phyloP scores from a whole-genome alignment of 371 early-diverging fungal genomes.

The Mortierella sp. region DNA sequence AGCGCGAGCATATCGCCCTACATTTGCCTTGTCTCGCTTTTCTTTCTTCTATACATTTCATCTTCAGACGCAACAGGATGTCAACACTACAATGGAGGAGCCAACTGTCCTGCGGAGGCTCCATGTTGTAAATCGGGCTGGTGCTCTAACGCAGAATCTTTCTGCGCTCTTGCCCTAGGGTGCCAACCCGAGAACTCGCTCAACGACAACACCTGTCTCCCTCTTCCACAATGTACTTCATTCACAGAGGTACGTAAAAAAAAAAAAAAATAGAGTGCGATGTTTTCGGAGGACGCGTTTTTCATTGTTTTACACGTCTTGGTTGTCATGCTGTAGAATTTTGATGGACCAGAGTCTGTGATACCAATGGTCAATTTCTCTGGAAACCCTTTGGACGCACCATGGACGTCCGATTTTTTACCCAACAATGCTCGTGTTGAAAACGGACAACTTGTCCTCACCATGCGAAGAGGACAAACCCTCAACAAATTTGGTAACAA shows the following conservation, averaged over 20 bases:
- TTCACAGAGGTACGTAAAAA: slow-evolving; percentile 43
- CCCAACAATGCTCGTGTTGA: slow-evolving; percentile 62
- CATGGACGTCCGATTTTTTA: slow-evolving; percentile 65
- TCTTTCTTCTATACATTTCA: neutral
- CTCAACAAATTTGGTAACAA: slow-evolving; percentile 53
- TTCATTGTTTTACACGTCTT: neutral
- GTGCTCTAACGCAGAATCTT: slow-evolving; percentile 51
- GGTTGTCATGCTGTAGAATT: slow-evolving; percentile 18
- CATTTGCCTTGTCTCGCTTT: too few species aligned
- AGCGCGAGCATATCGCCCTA: neutral
- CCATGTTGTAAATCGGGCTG: slow-evolving; percentile 48
- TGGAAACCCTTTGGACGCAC: slow-evolving; percentile 61
- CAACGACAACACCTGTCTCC: slow-evolving; percentile 60
- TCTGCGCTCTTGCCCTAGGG: slow-evolving; percentile 51
- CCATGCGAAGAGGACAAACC: slow-evolving; percentile 50
- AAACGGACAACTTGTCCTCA: slow-evolving; percentile 59
- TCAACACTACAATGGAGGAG: slow-evolving; percentile 34
- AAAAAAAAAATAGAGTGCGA: neutral
- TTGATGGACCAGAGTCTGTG: slow-evolving; percentile 49
- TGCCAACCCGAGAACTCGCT: slow-evolving; percentile 68
- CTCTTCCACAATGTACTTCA: slow-evolving; percentile 61
- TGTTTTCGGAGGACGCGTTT: neutral
- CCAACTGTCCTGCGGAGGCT: slow-evolving; percentile 45
- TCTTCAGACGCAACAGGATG: slow-evolving; percentile 22
- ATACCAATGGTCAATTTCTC: slow-evolving; percentile 57